These are phyloP conservation scores for Penicillium sp. DNA, from an alignment of 2,329 filamentous ascomycete species.

Conservation along the genomic window DNA sequence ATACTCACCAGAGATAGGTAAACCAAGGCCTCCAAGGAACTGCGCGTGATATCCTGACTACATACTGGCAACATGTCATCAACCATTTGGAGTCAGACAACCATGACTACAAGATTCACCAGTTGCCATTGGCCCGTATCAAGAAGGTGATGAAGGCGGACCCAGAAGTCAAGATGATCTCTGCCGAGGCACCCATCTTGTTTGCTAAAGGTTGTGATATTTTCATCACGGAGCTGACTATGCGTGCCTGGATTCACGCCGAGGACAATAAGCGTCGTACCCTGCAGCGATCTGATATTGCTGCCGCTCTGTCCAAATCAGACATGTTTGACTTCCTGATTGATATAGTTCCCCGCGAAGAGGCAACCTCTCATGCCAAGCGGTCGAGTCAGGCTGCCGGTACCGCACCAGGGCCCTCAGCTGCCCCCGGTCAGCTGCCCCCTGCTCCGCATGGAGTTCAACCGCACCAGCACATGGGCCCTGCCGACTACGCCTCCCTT, in stretches of 20 bases:
- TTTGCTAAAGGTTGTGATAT: constrained; percentile 99
- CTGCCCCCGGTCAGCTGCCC: constrained; percentile 37
- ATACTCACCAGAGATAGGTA: constrained; percentile 57
- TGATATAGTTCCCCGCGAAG: constrained; percentile 95
- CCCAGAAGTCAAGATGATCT: constrained; percentile 99
- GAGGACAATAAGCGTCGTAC: constrained; percentile 98
- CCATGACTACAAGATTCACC: constrained; percentile 98
- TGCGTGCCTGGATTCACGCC: constrained; percentile 99
- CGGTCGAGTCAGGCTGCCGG: constrained; percentile 54
- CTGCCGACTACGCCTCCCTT: constrained; percentile 58
- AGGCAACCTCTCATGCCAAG: constrained; percentile 82
- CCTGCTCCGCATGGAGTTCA: constrained; percentile 47
- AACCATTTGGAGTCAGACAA: constrained; percentile 90
- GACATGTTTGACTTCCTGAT: constrained; percentile 99
- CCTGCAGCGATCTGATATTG: constrained; percentile 92
- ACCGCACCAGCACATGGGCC: constrained; percentile 56
- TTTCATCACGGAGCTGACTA: constrained; percentile 97
- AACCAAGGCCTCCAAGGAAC: constrained; percentile 90
- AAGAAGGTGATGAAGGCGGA: constrained; percentile 99
- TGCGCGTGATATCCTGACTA: constrained; percentile 96
- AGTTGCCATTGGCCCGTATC: constrained; percentile 93
- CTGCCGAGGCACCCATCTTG: constrained; percentile 92
- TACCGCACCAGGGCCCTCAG: constrained; percentile 50
- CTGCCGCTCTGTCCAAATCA: constrained; percentile 89
- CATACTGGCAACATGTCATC: constrained; percentile 99